Conservation (phyloP, 2,329 filamentous ascomycete species). For the Biscogniauxia mediterranea region DNA sequence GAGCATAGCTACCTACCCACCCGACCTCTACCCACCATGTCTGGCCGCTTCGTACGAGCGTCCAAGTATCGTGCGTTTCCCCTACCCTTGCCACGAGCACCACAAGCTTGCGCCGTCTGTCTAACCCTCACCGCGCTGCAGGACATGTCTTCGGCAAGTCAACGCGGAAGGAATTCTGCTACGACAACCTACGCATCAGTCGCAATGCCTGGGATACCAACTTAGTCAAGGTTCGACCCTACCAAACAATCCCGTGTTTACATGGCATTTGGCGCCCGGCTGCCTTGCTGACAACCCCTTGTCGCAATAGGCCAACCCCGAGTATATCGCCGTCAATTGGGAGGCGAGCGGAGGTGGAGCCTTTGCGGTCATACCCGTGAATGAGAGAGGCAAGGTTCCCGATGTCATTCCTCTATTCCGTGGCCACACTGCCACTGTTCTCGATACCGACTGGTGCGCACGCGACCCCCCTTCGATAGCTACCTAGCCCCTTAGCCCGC, state of each 20-base stretch:
- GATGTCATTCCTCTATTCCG: slow-evolving; percentile 94
- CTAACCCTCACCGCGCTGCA: slow-evolving; percentile 41
- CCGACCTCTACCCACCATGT: slow-evolving; percentile 41
- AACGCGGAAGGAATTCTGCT: slow-evolving; percentile 96
- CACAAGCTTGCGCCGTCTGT: slow-evolving; percentile 23
- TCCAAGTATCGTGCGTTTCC: slow-evolving; percentile 63
- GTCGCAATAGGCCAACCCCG: slow-evolving; percentile 75
- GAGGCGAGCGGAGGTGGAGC: slow-evolving; percentile 93
- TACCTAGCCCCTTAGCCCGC: slow-evolving; percentile 7
- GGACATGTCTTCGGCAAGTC: slow-evolving; percentile 98
- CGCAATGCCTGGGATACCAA: slow-evolving; percentile 99
- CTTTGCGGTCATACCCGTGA: slow-evolving; percentile 90
- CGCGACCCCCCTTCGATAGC: slow-evolving; percentile 18
- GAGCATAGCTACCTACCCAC: slow-evolving; percentile 5
- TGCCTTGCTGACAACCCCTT: slow-evolving; percentile 15
- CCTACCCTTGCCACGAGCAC: neutral
- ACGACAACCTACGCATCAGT: slow-evolving; percentile 95
- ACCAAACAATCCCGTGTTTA: neutral
- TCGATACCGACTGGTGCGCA: slow-evolving; percentile 92
- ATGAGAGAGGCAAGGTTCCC: slow-evolving; percentile 85
- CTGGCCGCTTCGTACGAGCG: slow-evolving; percentile 65
- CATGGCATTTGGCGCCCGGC: slow-evolving; percentile 3
- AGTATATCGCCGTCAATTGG: slow-evolving; percentile 98
- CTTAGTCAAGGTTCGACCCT: slow-evolving; percentile 74
- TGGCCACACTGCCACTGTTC: slow-evolving; percentile 90